Evolutionary conservation across 169 alveolate species (phyloP), one percentile per base, ranked within the genome.

Genomic region (Plasmodium vivax): DNA sequence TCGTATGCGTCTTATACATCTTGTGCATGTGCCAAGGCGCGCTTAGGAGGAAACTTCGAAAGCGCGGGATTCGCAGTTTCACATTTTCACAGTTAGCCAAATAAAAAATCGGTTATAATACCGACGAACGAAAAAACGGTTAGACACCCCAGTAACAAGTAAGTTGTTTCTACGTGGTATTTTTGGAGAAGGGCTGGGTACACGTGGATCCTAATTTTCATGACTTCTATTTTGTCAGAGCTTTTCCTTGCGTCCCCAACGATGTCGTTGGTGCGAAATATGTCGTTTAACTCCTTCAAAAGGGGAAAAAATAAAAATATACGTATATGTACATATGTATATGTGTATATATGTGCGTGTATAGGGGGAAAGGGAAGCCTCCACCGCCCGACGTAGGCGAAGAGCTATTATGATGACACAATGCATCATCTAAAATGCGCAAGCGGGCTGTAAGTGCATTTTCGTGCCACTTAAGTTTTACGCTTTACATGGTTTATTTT

Each of bases 141-240:
- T 62, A 88, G 82, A 80, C 87, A 88, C 38, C 94, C 94, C 83
- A 88, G 72, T 41, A 88, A 81, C 51, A 80, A 79, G 38, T 88
- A 88, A 30, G 94, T 88, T 43, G 94, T 88, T 88, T 88, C 94
- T 77, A 88, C 94, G 45, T 88, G 94, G 82, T 88, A 80, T 77
- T 88, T 88, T 38, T 88, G 94, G 73, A 88, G 94, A 88, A 88
- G 12, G 36, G 68, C 43, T 80, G 94, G 94, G 73, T 88, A 88
- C 34, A 88, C 94, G 58, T 88, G 90, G 30, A 88, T 88, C 82
- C 94, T 79, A 88, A 88, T 88, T 88, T 88, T 88, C 85, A 88
- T 88, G 51, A 88, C 80, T 88, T 88, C 94, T 79, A 88, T 88
- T 77, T 88, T 88, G 36, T 88, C 80, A 38, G 94, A 88, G 38